Conservation (phyloP, 1,284 basidiomycete species). For the Serendipita sp. region DNA sequence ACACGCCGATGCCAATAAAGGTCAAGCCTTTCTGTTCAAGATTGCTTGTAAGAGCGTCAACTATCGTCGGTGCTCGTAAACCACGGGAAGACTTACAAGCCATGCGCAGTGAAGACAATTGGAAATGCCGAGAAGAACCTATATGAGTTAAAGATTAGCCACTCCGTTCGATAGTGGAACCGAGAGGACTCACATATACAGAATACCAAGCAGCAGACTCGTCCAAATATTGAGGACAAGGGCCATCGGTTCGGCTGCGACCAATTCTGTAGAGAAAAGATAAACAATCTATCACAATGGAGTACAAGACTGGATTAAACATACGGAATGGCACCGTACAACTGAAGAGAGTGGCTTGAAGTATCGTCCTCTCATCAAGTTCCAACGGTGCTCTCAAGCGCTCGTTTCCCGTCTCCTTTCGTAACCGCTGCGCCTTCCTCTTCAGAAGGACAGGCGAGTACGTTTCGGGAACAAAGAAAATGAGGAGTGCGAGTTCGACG, state of each 20-base stretch:
- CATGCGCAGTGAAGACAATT: slow-evolving; percentile 42
- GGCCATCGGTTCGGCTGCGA: slow-evolving; percentile 61
- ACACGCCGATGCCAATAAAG: slow-evolving; percentile 62
- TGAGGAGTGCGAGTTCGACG: slow-evolving; percentile 29
- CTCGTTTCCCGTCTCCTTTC: slow-evolving; percentile 34
- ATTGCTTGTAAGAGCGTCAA: slow-evolving; percentile 41
- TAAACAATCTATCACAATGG: not conserved
- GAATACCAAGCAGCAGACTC: slow-evolving; percentile 15
- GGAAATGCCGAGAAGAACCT: slow-evolving; percentile 60
- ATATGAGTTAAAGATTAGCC: slow-evolving; percentile 24
- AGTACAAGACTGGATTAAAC: slow-evolving; percentile 19
- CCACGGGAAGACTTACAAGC: not conserved
- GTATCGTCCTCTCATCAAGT: slow-evolving; percentile 28
- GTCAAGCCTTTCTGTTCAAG: slow-evolving; percentile 45
- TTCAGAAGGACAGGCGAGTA: slow-evolving; percentile 36
- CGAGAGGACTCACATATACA: slow-evolving; percentile 17
- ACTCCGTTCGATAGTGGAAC: not conserved
- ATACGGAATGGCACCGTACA: slow-evolving; percentile 61
- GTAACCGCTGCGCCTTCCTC: slow-evolving; percentile 22
- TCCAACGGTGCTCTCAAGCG: slow-evolving; percentile 47
- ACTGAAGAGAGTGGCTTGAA: slow-evolving; percentile 33
- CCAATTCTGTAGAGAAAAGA: slow-evolving; percentile 34
- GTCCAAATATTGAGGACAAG: slow-evolving; percentile 45
- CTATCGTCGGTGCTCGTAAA: not conserved
- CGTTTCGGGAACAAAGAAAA: slow-evolving; percentile 63